A percentile compares a stretch with the other conserved stretches of the same genome.
These are phyloP conservation scores for Carex sylvatica DNA, from an alignment of 202 grass and related monocot species.

Conservation along the genomic window DNA sequence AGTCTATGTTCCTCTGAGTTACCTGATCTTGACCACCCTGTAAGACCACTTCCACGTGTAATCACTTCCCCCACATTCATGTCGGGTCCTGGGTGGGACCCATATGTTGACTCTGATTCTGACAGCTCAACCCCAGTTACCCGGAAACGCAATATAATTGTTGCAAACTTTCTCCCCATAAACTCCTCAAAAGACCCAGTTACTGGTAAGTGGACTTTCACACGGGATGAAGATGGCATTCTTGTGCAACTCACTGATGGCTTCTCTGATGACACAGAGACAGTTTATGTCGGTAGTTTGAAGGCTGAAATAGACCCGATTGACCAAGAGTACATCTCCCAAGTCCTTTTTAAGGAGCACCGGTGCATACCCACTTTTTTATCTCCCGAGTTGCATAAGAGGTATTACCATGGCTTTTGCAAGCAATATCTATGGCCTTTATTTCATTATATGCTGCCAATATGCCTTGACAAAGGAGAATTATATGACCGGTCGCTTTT, in stretches of 20 bases:
- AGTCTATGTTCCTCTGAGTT: constrained; percentile 44
- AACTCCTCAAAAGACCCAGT: constrained; percentile 60
- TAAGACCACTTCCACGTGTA: constrained; percentile 62
- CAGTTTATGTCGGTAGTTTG: constrained; percentile 78
- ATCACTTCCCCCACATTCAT: constrained; percentile 68
- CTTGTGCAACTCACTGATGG: constrained; percentile 83
- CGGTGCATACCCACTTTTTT: constrained; percentile 90
- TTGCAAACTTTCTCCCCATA: constrained; percentile 86
- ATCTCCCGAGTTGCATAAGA: constrained; percentile 50
- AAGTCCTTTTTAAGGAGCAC: constrained; percentile 66
- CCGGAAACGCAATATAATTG: constrained; percentile 75
- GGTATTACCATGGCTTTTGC: constrained; percentile 96
- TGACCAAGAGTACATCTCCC: constrained; percentile 88
- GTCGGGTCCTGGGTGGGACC: constrained; percentile 65
- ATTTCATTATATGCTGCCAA: constrained; percentile 93
- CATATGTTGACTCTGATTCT: constrained; percentile 54
- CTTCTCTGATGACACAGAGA: constrained; percentile 66
- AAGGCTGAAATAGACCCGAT: constrained; percentile 66
- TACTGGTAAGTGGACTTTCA: constrained; percentile 61
- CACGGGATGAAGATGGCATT: constrained; percentile 67
- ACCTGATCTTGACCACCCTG: constrained; percentile 27
- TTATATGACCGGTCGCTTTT: constrained; percentile 77
- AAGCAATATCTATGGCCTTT: constrained; percentile 95
- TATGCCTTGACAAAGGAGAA: constrained; percentile 79
- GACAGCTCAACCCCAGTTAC: constrained; percentile 33